phyloP scores from a whole-genome alignment of 345 rosid species.

The Eucalyptus marginata region DNA sequence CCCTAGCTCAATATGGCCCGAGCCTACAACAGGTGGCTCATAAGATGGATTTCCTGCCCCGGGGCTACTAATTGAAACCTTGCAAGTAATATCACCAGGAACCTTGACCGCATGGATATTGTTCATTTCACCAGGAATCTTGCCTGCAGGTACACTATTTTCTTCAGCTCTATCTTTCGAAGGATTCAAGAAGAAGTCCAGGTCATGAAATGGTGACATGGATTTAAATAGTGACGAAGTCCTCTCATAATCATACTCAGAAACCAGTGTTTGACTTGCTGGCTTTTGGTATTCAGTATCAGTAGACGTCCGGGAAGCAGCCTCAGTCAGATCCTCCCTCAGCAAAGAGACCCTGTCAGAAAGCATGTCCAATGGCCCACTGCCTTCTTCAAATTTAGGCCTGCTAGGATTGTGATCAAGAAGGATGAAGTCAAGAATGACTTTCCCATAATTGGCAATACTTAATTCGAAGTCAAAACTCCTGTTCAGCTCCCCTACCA shows the following conservation, averaged over 20 bases:
- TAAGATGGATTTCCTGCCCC: conserved; percentile 2
- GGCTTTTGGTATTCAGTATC: conserved; percentile 9
- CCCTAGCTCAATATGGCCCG: conserved; percentile 16
- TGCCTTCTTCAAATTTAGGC: conserved; percentile 14
- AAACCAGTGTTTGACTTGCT: conserved; percentile 10
- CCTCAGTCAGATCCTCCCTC: conserved; percentile 5
- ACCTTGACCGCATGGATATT: conserved; percentile 10
- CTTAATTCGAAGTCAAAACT: conserved; percentile 22
- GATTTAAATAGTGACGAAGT: conserved; percentile 43
- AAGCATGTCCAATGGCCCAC: conserved; percentile 22
- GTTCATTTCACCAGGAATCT: conserved; percentile 6
- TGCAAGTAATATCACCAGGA: conserved; percentile 3
- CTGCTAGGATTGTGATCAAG: conserved; percentile 25
- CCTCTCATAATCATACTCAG: conserved; percentile 25
- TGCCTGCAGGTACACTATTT: conserved; percentile 13
- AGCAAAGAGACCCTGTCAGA: conserved; percentile 8
- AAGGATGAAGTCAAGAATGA: conserved; percentile 43
- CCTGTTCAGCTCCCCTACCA: conserved; percentile 24
- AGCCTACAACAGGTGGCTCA: conserved; percentile 15
- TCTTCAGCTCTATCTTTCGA: conserved; percentile 26
- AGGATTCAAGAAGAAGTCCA: conserved; percentile 84
- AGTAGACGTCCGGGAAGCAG: conserved; percentile 9
- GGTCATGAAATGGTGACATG: conserved; percentile 65
- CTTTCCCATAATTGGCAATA: conserved; percentile 19
- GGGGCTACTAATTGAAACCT: conserved; percentile 11